Percentiles rank a stretch among this genome's conserved stretches.
phyloP scores from a whole-genome alignment of 495 filamentous ascomycete species.

The Lasiosphaeria hispida region DNA sequence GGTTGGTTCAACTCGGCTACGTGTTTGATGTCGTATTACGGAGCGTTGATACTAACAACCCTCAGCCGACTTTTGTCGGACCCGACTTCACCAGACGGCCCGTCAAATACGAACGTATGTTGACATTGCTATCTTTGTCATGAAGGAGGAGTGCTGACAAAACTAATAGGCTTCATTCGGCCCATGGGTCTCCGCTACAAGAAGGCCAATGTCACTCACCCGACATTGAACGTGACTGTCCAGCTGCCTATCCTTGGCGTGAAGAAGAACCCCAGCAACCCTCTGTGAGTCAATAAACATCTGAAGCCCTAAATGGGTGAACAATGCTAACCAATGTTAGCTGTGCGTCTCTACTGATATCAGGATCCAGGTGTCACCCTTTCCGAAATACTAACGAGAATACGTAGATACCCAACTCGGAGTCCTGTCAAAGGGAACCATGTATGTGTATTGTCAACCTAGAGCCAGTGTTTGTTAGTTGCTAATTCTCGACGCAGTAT shows the following conservation, averaged over 20 bases:
- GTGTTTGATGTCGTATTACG: too few relatives aligned
- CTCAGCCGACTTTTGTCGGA: constrained; percentile 61
- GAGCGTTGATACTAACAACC: constrained; percentile 10
- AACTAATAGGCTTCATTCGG: constrained; percentile 35
- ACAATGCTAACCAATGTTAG: constrained; percentile 1
- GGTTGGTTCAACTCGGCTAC: constrained; percentile 12
- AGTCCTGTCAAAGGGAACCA: constrained; percentile 90
- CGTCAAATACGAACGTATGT: constrained; percentile 79
- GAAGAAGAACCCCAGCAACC: constrained; percentile 98
- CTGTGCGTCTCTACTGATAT: constrained; percentile 1
- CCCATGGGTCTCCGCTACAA: constrained; percentile 89
- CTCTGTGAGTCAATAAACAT: constrained; percentile 55
- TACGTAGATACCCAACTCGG: constrained; percentile 71
- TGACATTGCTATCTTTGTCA: neutral
- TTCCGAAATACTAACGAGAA: neutral
- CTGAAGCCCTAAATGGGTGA: neutral
- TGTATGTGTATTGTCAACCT: constrained; percentile 34
- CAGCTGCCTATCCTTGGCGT: constrained; percentile 91
- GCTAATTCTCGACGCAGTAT: constrained; percentile 37
- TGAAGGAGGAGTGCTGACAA: constrained; percentile 13
- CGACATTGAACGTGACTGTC: constrained; percentile 50
- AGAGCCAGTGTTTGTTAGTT: neutral
- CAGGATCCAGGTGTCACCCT: too few relatives aligned
- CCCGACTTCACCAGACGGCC: constrained; percentile 85
- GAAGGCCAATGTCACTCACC: constrained; percentile 86